Evolutionary conservation across 768 basidiomycete species (phyloP), one percentile per base, ranked within the genome.

Genomic region (Calvatia gigantea): DNA sequence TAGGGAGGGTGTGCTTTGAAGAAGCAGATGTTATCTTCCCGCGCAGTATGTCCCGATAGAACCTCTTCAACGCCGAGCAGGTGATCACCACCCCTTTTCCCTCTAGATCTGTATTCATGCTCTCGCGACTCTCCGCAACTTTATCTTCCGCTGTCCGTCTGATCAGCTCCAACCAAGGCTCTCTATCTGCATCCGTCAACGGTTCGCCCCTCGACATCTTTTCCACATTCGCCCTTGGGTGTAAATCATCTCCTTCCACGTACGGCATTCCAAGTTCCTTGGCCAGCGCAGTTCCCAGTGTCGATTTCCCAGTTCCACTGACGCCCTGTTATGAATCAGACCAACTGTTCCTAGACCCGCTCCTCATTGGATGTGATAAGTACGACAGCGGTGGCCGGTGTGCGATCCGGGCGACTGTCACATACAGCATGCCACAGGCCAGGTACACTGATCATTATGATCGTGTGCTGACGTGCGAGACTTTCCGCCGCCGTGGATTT

Each of bases 171-270:
- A 98, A 78, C 95, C 96, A 98, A 0, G 94, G 93, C 60, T 81
- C 75, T 17, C 94, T 85, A 66, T 97, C 94, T 2, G 73, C 79
- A 64, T 97, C 94, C 2, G 76, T 85, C 60, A 98, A 73, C 4
- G 94, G 87, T 21, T 75, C 70, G 0, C 93, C 93, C 1, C 72
- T 65, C 4, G 83, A 71, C 94, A 98, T 97, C 79, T 98, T 98
- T 27, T 81, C 85, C 38, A 96, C 81, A 69, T 96, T 96, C 11
- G 80, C 69, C 21, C 75, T 64, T 0, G 94, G 89, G 66, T 98
- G 95, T 27, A 97, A 77, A 58, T 89, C 85, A 67, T 97, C 94
- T 27, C 89, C 95, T 64, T 98, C 95, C 57, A 93, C 73, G 72
- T 89, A 96, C 1, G 92, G 86, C 57, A 92, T 59, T n/a, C 68